Percentiles rank a stretch among this genome's conserved stretches.
These are phyloP conservation scores for Beta vulgaris DNA, from an alignment of 148 eudicot species.

Conservation along the genomic window DNA sequence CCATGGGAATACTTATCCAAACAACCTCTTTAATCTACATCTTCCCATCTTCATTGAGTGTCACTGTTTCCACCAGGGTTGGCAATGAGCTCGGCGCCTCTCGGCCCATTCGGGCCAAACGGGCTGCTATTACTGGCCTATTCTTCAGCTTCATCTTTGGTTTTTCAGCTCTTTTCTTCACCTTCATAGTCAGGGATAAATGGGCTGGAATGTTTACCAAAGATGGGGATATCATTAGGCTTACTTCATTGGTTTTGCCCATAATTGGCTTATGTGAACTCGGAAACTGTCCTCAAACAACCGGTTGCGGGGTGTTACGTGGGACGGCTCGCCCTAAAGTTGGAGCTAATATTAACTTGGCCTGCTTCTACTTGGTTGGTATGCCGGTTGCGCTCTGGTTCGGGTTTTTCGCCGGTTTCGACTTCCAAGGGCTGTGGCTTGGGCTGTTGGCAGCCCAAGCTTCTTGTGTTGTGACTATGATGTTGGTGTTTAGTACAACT, in stretches of 20 bases:
- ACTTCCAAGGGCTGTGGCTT: slow-evolving; percentile 42
- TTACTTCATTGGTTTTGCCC: slow-evolving; percentile 56
- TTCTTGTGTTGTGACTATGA: slow-evolving; percentile 33
- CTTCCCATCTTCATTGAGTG: slow-evolving; percentile 70
- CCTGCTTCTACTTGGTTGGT: slow-evolving; percentile 73
- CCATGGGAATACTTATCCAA: slow-evolving; percentile 79
- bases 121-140: slow-evolving; percentile 56
- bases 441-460: slow-evolving; percentile 39
- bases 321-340: slow-evolving; percentile 76
- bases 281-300: slow-evolving; percentile 84
- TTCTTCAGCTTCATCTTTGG: slow-evolving; percentile 54
- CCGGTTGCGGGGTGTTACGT: slow-evolving; percentile 72
- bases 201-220: slow-evolving; percentile 71
- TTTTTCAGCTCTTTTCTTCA: slow-evolving; percentile 43
- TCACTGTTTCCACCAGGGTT: slow-evolving; percentile 65
- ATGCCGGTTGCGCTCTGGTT: slow-evolving; percentile 71
- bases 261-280: slow-evolving; percentile 80
- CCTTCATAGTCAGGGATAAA: slow-evolving; percentile 35
- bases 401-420: slow-evolving; percentile 36
- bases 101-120: slow-evolving; percentile 50
- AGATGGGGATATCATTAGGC: slow-evolving; percentile 39
- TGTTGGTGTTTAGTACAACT: slow-evolving; percentile 41
- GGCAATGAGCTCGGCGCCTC: slow-evolving; percentile 68
- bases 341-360: slow-evolving; percentile 68
- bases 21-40: slow-evolving; percentile 68